Evolutionary conservation across 768 basidiomycete genomes (phyloP).

Genomic region (Auriscalpium vulgare): DNA sequence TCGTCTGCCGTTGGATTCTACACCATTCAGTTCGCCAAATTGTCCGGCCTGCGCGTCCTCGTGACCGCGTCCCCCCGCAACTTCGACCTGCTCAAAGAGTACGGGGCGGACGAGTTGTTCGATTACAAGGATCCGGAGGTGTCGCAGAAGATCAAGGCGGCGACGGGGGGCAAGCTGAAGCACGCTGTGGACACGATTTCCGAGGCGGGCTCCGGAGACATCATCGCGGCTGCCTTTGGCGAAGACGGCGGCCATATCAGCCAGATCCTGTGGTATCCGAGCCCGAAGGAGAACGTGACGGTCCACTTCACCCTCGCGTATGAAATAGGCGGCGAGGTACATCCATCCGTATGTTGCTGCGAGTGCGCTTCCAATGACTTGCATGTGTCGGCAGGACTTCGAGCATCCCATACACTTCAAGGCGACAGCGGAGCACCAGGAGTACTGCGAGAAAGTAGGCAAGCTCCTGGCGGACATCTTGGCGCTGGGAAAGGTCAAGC

Average conservation of each 20-base stretch:
- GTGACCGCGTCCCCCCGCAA: slow-evolving; percentile 30
- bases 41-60: slow-evolving; percentile 27
- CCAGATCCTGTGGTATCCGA: no score
- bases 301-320: no score
- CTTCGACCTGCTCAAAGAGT: slow-evolving; percentile 23
- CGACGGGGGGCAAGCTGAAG: slow-evolving; percentile 7
- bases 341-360: no score
- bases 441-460: no score
- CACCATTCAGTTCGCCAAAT: slow-evolving; percentile 27
- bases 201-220: slow-evolving; percentile 3
- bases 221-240: background rate
- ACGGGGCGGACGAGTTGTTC: slow-evolving; percentile 30
- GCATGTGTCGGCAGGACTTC: no score
- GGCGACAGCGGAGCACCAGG: no score
- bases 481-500: background rate
- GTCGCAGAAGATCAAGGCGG: slow-evolving; percentile 19
- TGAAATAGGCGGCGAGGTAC: no score
- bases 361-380: no score
- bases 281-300: no score
- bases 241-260: no score
- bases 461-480: no score
- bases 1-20: slow-evolving; percentile 12
- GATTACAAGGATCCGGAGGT: slow-evolving; percentile 22
- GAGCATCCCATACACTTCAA: no score
- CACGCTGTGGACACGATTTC: slow-evolving; percentile 16